phyloP scores from a whole-genome alignment of 1,284 basidiomycete species.

The Trichosporon coremiiforme region DNA sequence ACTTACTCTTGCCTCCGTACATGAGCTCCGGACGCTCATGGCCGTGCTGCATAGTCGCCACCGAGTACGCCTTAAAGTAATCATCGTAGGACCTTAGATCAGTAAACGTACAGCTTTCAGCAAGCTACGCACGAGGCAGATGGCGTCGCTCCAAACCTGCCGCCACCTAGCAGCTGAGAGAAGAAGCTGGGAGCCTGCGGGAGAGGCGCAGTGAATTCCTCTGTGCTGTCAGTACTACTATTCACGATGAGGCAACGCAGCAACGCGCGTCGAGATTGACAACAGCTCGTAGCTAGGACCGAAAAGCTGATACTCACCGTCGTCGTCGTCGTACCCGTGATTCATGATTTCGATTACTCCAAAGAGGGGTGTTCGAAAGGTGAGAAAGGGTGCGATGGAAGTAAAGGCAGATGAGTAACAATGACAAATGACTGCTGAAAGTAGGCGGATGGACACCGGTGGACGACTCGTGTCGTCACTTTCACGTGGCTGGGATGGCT shows the following conservation, averaged over 20 bases:
- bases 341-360: slow-evolving; percentile 42
- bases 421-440: background rate
- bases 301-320: slow-evolving; percentile 35
- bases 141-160: slow-evolving; percentile 30
- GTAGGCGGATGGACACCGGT: slow-evolving; percentile 20
- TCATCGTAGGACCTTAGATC: slow-evolving; percentile 52
- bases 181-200: slow-evolving; percentile 36
- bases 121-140: slow-evolving; percentile 35
- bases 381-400: background rate
- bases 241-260: background rate
- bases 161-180: slow-evolving; percentile 40
- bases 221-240: slow-evolving; percentile 18
- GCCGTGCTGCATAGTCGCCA: slow-evolving; percentile 53
- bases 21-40: slow-evolving; percentile 54
- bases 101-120: background rate
- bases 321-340: slow-evolving; percentile 54
- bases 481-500: slow-evolving; percentile 22
- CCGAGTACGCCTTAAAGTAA: slow-evolving; percentile 58
- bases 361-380: background rate
- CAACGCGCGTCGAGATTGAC: background rate
- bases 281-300: background rate
- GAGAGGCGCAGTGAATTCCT: slow-evolving; percentile 31
- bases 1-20: slow-evolving; percentile 94
- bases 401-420: background rate
- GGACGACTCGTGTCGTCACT: slow-evolving; percentile 26